Evolutionary conservation across 2,329 filamentous ascomycete genomes (phyloP).

Genomic region (Bipolaris cookei): DNA sequence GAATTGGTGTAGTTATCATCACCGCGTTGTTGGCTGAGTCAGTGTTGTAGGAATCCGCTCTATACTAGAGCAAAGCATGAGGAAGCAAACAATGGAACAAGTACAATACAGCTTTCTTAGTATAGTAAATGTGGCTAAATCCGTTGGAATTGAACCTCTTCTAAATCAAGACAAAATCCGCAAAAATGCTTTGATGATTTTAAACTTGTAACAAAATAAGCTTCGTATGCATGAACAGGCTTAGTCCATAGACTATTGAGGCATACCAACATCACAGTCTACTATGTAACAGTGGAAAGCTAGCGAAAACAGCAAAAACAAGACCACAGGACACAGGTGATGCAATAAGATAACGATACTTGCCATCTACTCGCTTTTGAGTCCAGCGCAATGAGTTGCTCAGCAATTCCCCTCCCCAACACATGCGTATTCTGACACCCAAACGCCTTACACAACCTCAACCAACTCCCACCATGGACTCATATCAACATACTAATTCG

Average conservation of each 20-base stretch:
- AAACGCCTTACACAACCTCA: conserved; percentile 2
- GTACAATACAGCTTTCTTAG: neutral
- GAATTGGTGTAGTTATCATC: too few species aligned
- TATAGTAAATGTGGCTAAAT: neutral
- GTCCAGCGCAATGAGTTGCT: neutral
- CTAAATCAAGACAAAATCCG: neutral
- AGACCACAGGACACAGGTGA: neutral
- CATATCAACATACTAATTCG: neutral
- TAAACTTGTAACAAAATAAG: neutral
- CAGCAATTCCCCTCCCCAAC: neutral
- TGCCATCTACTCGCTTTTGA: conserved; percentile 1
- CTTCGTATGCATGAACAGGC: neutral
- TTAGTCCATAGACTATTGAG: neutral
- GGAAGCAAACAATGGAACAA: neutral
- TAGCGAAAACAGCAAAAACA: neutral
- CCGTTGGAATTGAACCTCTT: neutral
- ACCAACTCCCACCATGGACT: neutral
- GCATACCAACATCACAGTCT: neutral
- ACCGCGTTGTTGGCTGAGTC: too few species aligned
- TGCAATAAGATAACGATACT: neutral
- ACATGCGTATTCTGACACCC: conserved; percentile 4
- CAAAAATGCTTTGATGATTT: neutral
- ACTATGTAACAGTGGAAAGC: too few species aligned
- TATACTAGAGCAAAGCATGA: neutral
- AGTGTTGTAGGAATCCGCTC: neutral